Evolutionary conservation across 495 filamentous ascomycete genomes (phyloP), one percentile per base, ranked within the genome.

Genomic region (Pseudoneurospora amorphoporcata): DNA sequence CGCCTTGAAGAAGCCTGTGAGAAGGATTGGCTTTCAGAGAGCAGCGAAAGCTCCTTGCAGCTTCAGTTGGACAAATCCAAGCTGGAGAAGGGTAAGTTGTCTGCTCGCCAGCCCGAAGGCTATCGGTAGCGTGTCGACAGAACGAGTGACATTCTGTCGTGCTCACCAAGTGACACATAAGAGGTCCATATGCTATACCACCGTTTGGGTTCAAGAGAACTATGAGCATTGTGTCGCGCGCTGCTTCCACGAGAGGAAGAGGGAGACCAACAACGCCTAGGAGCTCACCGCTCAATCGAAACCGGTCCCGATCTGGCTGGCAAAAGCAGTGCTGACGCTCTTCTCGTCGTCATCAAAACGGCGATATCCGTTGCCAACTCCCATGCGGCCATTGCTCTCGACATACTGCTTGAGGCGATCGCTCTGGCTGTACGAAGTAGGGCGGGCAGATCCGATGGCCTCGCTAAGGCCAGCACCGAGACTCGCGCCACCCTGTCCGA

Each of bases 301-400:
- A 76, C 91, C 92, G 23, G 77, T 72, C 69, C 92, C 95, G 72
- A 97, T 88, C 81, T 98, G 96, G 81, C 94, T 97, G 47, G 94
- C 95, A 83, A 98, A 98, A 8, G 94, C 94, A 39, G 95, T 98
- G 74, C 92, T 97, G 76, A 98, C 88, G 80, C 95, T 98, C 81
- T 95, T 92, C 72, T 94, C 92, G 79, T 98, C 95, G 73, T 99
- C 95, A 75, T 98, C 95, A 58, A 89, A 91, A 73, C 92, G 93
- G 65, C 92, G 92, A 73, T 91, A 94, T 61, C 93, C 91, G 78
- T 91, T 94, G 71, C 87, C 84, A 70, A 83, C 86, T 71, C 89
- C 89, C 65, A 81, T 78, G 35, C 82, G 82, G 37, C 86, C 86
- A 74, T 86, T 86, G 76, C 88, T 89, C 78, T 97, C 94, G 70